phyloP scores from a whole-genome alignment of 805 yeast genomes.

The Lachancea kluyveri region DNA sequence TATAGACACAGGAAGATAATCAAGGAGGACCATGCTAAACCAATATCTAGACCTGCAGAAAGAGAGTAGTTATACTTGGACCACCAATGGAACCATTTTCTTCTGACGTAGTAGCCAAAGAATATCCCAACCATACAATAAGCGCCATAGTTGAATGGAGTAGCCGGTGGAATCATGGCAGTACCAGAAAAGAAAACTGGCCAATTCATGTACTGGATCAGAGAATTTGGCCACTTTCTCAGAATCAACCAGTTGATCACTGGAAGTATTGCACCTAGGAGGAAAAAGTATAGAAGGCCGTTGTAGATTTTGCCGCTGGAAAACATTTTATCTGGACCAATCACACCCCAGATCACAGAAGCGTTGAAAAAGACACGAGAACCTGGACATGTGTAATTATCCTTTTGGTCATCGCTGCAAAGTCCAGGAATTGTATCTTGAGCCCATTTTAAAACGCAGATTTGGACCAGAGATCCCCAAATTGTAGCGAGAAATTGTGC shows the following conservation, averaged over 20 bases:
- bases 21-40: constrained; percentile 58
- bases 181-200: constrained; percentile 52
- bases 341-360: constrained; percentile 55
- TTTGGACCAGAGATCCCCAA: constrained; percentile 39
- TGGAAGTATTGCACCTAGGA: constrained; percentile 48
- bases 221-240: constrained; percentile 35
- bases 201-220: constrained; percentile 46
- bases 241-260: constrained; percentile 35
- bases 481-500: constrained; percentile 42
- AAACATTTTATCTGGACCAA: constrained; percentile 60
- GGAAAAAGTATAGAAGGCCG: constrained; percentile 51
- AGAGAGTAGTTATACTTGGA: constrained; percentile 65
- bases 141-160: constrained; percentile 54
- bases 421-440: constrained; percentile 33
- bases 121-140: constrained; percentile 49
- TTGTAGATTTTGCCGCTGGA: constrained; percentile 43
- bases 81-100: constrained; percentile 64
- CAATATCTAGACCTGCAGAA: constrained; percentile 61
- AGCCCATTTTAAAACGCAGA: constrained; percentile 39
- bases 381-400: constrained; percentile 43
- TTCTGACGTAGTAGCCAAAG: constrained; percentile 53
- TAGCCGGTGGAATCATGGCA: constrained; percentile 61
- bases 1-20: constrained; percentile 48
- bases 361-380: constrained; percentile 46
- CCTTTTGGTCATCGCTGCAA: constrained; percentile 38